Evolutionary conservation across 2,329 filamentous ascomycete genomes (phyloP), one percentile per base, ranked within the genome.

Genomic region (Fusarium tjaetaba): DNA sequence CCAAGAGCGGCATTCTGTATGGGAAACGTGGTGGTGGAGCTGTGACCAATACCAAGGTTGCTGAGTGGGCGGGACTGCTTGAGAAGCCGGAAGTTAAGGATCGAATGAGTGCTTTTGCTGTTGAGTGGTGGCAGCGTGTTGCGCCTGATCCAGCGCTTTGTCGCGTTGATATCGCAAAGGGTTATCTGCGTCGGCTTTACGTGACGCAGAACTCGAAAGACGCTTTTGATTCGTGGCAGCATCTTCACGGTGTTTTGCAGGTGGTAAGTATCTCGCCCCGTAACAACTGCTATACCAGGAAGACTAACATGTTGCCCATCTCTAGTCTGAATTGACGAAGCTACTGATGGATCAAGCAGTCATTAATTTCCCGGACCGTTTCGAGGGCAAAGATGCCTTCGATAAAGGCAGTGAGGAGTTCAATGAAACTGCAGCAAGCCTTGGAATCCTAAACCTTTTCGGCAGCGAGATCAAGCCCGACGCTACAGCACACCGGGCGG

Each of bases 371-470:
- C 30, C 52, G 0, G 30, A 53, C 0, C 24, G 38, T 0, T 56
- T 52, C 20, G 57, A 65, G 5, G 34, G 15, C 2, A 14, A 20
- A 8, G 16, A 48, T 1, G 42, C 24, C 5, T n/a, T 16, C 0
- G 4, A 0, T 63, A 59, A 24, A 30, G 22, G 51, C 1, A 14
- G 43, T 9, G 65, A 48, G 3, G 32, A 43, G 4, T 46, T 55
- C 6, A 34, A 71, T 4, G 63, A 61, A 2, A 51, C 24, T 16
- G 58, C 61, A 22, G 58, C 63, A 5, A 68, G 57, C 11, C 56
- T 79, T 0, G 78, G 75, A 2, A 46, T 80, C 2, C 51, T 71
- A 18, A 59, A 60, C 2, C 64, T 80, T 2, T 78, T 80, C 28
- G 53, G 53, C 8, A 73, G 79, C 1, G 65, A 70, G 15, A 41